phyloP scores from a whole-genome alignment of 2,329 filamentous ascomycete species.

The Hawksworthiomyces lignivorus region DNA sequence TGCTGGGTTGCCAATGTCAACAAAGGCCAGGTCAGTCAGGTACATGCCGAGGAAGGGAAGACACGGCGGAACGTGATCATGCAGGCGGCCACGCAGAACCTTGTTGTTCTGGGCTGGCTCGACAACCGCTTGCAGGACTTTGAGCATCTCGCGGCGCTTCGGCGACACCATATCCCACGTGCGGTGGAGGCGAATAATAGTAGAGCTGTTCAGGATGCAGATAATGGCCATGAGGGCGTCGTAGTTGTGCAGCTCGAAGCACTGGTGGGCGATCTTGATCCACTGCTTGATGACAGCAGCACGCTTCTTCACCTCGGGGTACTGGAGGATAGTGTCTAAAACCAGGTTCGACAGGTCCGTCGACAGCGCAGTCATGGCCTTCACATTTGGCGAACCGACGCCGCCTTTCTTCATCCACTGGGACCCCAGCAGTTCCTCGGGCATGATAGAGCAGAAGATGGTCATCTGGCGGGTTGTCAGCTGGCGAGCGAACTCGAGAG shows the following conservation, averaged over 20 bases:
- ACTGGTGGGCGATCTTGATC: slow-evolving; percentile 88
- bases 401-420: slow-evolving; percentile 91
- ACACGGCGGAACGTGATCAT: slow-evolving; percentile 83
- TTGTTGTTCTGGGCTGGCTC: slow-evolving; percentile 90
- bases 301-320: slow-evolving; percentile 87
- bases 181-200: slow-evolving; percentile 76
- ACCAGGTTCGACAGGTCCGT: slow-evolving; percentile 91
- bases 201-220: slow-evolving; percentile 86
- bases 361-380: slow-evolving; percentile 86
- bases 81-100: slow-evolving; percentile 71
- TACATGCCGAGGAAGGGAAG: slow-evolving; percentile 95
- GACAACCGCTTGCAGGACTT: slow-evolving; percentile 72
- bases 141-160: slow-evolving; percentile 74
- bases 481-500: slow-evolving; percentile 83
- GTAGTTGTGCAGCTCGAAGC: slow-evolving; percentile 87
- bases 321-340: slow-evolving; percentile 80
- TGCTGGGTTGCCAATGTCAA: slow-evolving; percentile 86
- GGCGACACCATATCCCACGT: slow-evolving; percentile 87
- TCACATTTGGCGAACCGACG: slow-evolving; percentile 76
- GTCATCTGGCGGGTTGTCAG: slow-evolving; percentile 86
- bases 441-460: slow-evolving; percentile 85
- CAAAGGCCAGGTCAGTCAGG: slow-evolving; percentile 88
- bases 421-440: slow-evolving; percentile 82
- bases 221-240: slow-evolving; percentile 96
- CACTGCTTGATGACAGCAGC: slow-evolving; percentile 91